Evolutionary conservation across 139 green algal genomes (phyloP).

Genomic region (Chlorella sp.): DNA sequence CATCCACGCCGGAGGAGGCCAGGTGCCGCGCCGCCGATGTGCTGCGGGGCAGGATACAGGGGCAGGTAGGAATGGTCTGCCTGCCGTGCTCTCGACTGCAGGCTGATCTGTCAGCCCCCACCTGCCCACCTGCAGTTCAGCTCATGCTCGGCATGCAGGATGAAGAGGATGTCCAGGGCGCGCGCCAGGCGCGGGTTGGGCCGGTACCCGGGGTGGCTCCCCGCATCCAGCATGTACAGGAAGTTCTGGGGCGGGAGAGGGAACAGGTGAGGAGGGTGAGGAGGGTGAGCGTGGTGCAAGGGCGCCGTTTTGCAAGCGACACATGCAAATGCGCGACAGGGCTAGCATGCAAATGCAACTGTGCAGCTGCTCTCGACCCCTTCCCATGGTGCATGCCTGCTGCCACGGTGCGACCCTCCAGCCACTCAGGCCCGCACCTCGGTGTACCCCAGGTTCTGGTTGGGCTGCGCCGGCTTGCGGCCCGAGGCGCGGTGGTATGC

Average conservation of each 20-base stretch:
- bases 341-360: too few species aligned
- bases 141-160: slow-evolving; percentile 98
- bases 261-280: neutral
- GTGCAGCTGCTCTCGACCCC: too few species aligned
- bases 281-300: neutral
- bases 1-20: slow-evolving; percentile 89
- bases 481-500: slow-evolving; percentile 95
- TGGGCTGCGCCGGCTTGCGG: slow-evolving; percentile 75
- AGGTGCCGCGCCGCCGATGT: slow-evolving; percentile 87
- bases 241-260: slow-evolving; percentile 49
- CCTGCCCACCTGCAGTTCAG: slow-evolving; percentile 87
- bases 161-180: slow-evolving; percentile 96
- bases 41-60: slow-evolving; percentile 39
- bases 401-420: neutral
- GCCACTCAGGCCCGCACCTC: slow-evolving; percentile 55
- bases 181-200: slow-evolving; percentile 86
- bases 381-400: too few species aligned
- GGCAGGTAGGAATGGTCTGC: too few species aligned
- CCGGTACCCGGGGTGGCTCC: slow-evolving; percentile 69
- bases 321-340: neutral
- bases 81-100: too few species aligned
- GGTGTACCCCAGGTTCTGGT: slow-evolving; percentile 87
- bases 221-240: slow-evolving; percentile 98
- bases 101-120: too few species aligned
- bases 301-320: neutral